Percentiles rank a stretch among this genome's conserved stretches.
phyloP scores from a whole-genome alignment of 208 protist species.

The Acanthamoeba divionensis region DNA sequence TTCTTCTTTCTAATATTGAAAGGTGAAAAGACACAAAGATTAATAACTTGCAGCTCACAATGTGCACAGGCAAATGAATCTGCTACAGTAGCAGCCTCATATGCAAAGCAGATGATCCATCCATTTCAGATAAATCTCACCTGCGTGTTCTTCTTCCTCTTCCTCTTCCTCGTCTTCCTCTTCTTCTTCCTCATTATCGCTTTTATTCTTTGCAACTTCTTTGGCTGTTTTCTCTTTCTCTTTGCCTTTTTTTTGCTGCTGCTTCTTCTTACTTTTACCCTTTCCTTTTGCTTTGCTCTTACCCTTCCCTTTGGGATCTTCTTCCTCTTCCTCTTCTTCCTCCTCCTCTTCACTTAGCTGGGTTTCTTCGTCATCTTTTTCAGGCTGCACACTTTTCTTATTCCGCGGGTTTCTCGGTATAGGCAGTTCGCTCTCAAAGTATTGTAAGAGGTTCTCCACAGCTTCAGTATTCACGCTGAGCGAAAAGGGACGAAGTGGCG shows the following conservation, averaged over 20 bases:
- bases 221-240: not conserved
- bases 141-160: not conserved
- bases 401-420: too few species aligned
- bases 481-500: not conserved
- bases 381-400: not conserved
- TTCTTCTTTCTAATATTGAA: not conserved
- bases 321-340: not conserved
- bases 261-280: not conserved
- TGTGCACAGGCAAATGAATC: too few species aligned
- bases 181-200: not conserved
- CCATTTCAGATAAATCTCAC: not conserved
- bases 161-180: not conserved
- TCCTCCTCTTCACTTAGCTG: not conserved
- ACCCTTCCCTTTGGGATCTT: not conserved
- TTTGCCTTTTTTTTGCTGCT: not conserved
- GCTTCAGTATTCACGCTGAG: not conserved
- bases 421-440: not conserved
- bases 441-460: not conserved
- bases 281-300: not conserved
- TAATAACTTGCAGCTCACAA: too few species aligned
- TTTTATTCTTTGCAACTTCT: not conserved
- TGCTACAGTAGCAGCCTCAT: too few species aligned
- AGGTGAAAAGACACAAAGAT: too few species aligned
- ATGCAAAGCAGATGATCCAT: too few species aligned
- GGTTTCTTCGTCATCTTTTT: not conserved